phyloP scores from a whole-genome alignment of 257 asterid genomes.

The Ocimum tenuiflorum region DNA sequence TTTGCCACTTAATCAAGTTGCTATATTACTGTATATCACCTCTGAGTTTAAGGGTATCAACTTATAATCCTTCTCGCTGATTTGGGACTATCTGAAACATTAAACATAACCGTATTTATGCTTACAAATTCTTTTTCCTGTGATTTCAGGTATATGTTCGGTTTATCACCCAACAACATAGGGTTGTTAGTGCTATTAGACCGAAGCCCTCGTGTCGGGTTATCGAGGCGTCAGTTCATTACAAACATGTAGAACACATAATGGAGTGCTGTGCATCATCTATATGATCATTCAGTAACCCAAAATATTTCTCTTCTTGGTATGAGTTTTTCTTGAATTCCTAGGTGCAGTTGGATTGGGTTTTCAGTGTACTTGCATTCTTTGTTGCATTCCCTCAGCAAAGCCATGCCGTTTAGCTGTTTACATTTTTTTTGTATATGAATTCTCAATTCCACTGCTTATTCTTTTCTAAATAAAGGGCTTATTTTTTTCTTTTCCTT shows the following conservation, averaged over 20 bases:
- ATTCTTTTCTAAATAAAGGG: neutral
- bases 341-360: constrained; percentile 25
- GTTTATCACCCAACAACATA: constrained; percentile 53
- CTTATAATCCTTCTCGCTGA: no score
- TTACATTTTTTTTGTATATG: constrained; percentile 19
- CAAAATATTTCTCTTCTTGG: neutral
- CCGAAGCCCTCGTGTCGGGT: constrained; percentile 56
- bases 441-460: constrained; percentile 20
- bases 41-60: no score
- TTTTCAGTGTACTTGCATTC: constrained; percentile 15
- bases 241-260: constrained; percentile 29
- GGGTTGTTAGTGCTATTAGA: constrained; percentile 75
- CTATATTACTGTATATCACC: no score
- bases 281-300: neutral
- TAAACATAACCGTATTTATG: neutral
- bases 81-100: no score
- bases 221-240: constrained; percentile 51
- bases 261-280: neutral
- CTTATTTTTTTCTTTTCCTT: neutral
- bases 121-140: neutral
- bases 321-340: constrained; percentile 13
- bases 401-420: constrained; percentile 15
- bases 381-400: constrained; percentile 15
- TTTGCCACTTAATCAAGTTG: no score
- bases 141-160: constrained; percentile 66